Conservation (phyloP, 2,329 filamentous ascomycete species). For the Nothomitra cinnamomea region DNA sequence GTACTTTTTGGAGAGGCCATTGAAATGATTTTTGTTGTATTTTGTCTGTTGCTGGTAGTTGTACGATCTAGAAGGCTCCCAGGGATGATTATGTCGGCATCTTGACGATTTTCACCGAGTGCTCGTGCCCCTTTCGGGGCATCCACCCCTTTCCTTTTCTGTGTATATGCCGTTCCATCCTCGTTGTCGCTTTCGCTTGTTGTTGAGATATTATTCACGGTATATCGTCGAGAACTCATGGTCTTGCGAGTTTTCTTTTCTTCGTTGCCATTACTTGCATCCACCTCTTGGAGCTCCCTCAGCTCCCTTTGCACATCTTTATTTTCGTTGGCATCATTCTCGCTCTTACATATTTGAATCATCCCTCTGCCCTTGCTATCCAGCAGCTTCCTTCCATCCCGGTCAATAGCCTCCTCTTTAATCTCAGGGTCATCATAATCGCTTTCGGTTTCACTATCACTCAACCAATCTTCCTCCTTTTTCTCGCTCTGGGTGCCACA, state of each 20-base stretch:
- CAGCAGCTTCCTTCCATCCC: conserved; percentile 45
- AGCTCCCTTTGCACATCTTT: conserved; percentile 44
- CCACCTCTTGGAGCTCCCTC: conserved; percentile 42
- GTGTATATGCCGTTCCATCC: too few relatives aligned
- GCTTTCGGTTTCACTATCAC: conserved; percentile 26
- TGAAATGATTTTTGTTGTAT: too few relatives aligned
- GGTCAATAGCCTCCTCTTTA: conserved; percentile 40
- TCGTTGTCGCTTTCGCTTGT: too few relatives aligned
- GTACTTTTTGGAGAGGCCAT: too few relatives aligned
- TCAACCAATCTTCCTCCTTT: conserved; percentile 23
- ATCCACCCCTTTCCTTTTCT: too few relatives aligned
- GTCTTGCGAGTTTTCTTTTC: neutral
- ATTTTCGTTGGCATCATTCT: conserved; percentile 36
- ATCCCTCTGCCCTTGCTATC: conserved; percentile 51
- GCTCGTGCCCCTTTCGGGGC: neutral
- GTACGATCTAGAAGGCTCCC: conserved; percentile 4
- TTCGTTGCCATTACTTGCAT: conserved; percentile 8
- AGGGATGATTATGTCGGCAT: conserved; percentile 3
- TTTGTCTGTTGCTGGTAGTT: too few relatives aligned
- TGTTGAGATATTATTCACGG: neutral
- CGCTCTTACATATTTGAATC: conserved; percentile 60
- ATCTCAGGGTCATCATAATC: conserved; percentile 25
- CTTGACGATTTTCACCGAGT: conserved; percentile 2
- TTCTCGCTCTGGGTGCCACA: conserved; percentile 24
- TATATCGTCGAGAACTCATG: neutral